phyloP scores from a whole-genome alignment of 805 yeast species.

The Saccharomyces paradoxus region DNA sequence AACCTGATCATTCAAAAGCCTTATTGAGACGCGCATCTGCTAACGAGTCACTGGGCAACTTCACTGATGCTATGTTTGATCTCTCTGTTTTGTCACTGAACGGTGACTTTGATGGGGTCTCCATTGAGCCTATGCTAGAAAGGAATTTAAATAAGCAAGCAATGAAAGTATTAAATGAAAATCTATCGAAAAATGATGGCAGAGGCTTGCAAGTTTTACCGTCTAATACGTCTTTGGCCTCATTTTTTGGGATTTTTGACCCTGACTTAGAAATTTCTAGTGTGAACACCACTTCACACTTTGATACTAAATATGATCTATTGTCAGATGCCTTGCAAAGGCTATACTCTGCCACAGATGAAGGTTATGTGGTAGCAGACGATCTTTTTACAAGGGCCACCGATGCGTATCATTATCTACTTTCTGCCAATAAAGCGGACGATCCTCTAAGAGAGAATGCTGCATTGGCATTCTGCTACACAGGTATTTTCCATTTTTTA shows the following conservation, averaged over 20 bases:
- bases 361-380: conserved; percentile 34
- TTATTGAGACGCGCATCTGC: conserved; percentile 89
- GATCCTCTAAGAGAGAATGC: conserved; percentile 31
- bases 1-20: conserved; percentile 89
- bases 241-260: conserved; percentile 80
- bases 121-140: conserved; percentile 75
- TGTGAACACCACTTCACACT: conserved; percentile 42
- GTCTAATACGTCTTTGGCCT: conserved; percentile 71
- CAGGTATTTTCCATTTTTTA: conserved; percentile 77
- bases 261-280: conserved; percentile 41
- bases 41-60: conserved; percentile 70
- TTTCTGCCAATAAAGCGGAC: conserved; percentile 21
- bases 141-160: conserved; percentile 78
- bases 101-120: conserved; percentile 73
- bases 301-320: conserved; percentile 49
- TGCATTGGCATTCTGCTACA: conserved; percentile 75
- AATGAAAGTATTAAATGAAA: conserved; percentile 55
- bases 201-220: conserved; percentile 46
- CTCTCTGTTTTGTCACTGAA: conserved; percentile 79
- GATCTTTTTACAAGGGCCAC: conserved; percentile 48
- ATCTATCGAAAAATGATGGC: conserved; percentile 28
- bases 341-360: conserved; percentile 37
- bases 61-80: conserved; percentile 83
- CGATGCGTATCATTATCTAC: conserved; percentile 32
- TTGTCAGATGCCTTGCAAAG: conserved; percentile 58